A percentile compares a stretch with the other conserved stretches of the same genome.
Conservation (phyloP, 164 flowering plant genomes). For the Euptelea pleiosperma region DNA sequence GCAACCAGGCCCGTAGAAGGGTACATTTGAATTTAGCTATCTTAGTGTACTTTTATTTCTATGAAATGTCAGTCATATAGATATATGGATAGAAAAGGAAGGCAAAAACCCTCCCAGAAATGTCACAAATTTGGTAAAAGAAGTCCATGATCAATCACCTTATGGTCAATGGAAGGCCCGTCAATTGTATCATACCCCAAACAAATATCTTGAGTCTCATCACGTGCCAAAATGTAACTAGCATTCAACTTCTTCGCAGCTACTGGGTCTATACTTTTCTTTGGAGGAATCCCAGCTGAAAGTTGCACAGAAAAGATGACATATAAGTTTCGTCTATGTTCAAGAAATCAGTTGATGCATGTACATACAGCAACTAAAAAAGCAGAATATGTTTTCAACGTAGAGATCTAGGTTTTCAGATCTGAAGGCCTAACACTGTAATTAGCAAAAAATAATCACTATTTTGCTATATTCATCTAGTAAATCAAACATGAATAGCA, state of each 20-base stretch:
- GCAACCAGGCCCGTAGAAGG: no score
- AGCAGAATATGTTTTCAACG: not conserved
- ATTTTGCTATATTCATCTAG: no score
- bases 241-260: conserved; percentile 29
- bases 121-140: not conserved
- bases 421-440: no score
- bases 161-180: conserved; percentile 26
- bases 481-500: no score
- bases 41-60: no score
- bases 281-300: conserved; percentile 38
- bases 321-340: not conserved
- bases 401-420: no score
- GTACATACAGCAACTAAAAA: not conserved
- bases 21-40: no score
- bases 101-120: not conserved
- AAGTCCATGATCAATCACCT: conserved; percentile 37
- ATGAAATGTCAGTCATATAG: no score
- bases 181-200: conserved; percentile 26
- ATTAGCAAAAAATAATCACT: no score
- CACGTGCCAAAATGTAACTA: conserved; percentile 27
- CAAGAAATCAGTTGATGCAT: not conserved
- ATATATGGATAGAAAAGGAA: not conserved
- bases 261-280: conserved; percentile 33
- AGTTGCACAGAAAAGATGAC: conserved; percentile 13
- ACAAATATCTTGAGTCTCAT: conserved; percentile 32